Conservation (phyloP, 108 stramenopile species). For the Skeletonema marinoi region DNA sequence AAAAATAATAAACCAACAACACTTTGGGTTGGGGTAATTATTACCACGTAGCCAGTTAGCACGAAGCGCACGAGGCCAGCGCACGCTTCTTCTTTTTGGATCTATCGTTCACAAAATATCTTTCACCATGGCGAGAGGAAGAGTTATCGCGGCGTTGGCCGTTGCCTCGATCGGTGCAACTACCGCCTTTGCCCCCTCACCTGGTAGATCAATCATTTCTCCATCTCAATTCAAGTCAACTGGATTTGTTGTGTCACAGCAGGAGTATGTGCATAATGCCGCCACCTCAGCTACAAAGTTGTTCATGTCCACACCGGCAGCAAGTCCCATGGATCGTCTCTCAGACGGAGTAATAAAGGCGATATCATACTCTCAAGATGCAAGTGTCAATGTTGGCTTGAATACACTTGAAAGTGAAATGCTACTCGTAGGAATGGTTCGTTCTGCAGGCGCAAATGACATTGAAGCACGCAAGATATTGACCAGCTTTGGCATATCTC, state of each 20-base stretch:
- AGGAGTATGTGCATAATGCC: background rate
- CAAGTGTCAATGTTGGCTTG: conserved; percentile 10
- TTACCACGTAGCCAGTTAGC: too few species aligned
- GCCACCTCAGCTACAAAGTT: conserved; percentile 7
- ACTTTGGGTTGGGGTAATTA: too few species aligned
- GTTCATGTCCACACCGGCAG: conserved; percentile 24
- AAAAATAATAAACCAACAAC: too few species aligned
- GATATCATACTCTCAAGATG: conserved; percentile 30
- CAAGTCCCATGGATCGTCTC: conserved; percentile 39
- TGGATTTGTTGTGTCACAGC: background rate
- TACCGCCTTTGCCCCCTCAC: background rate
- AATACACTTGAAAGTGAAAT: conserved; percentile 25
- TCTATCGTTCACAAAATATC: background rate
- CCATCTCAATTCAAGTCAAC: background rate
- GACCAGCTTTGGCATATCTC: conserved; percentile 39
- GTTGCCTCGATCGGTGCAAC: background rate
- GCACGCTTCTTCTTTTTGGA: too few species aligned
- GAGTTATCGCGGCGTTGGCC: background rate
- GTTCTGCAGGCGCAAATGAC: conserved; percentile 33
- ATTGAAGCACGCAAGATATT: conserved; percentile 37
- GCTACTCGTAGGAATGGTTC: conserved; percentile 38
- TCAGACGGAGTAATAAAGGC: conserved; percentile 35
- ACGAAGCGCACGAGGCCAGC: too few species aligned
- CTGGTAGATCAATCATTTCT: background rate
- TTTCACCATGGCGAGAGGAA: background rate